phyloP scores from a whole-genome alignment of 305 asterid species.

The Solanum aculeatissimum region DNA sequence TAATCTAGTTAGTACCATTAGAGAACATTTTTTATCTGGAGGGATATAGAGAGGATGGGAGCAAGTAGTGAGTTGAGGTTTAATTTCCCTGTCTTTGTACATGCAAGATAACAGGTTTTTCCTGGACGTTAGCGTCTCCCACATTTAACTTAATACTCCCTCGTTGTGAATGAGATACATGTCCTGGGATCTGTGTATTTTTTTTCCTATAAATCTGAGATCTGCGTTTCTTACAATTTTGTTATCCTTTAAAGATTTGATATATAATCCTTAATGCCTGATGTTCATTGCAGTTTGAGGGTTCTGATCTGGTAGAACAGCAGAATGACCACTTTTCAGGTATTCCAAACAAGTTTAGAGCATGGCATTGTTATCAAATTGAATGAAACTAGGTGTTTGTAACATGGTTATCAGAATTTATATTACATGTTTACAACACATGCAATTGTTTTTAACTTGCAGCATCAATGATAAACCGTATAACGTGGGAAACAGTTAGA shows the following conservation, averaged over 20 bases:
- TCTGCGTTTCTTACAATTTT: not conserved
- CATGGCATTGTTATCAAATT: not conserved
- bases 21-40: not conserved
- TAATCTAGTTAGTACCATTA: not conserved
- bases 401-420: not conserved
- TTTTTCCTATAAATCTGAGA: not conserved
- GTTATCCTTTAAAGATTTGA: not conserved
- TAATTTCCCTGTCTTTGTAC: not conserved
- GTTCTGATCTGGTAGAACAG: constrained; percentile 55
- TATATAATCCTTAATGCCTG: not conserved
- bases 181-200: not conserved
- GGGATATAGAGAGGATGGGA: not conserved
- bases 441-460: constrained; percentile 17
- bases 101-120: not conserved
- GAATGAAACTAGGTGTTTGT: not conserved
- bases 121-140: not conserved
- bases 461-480: constrained; percentile 68
- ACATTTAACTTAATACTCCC: not conserved
- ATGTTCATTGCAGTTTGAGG: constrained; percentile 58
- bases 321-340: constrained; percentile 79
- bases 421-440: not conserved
- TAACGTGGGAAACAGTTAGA: constrained; percentile 54
- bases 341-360: constrained; percentile 1
- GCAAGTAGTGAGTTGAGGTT: not conserved
- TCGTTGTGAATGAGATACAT: not conserved